phyloP scores from a whole-genome alignment of 2,329 filamentous ascomycete genomes.

The Malbranchea zuffiana region DNA sequence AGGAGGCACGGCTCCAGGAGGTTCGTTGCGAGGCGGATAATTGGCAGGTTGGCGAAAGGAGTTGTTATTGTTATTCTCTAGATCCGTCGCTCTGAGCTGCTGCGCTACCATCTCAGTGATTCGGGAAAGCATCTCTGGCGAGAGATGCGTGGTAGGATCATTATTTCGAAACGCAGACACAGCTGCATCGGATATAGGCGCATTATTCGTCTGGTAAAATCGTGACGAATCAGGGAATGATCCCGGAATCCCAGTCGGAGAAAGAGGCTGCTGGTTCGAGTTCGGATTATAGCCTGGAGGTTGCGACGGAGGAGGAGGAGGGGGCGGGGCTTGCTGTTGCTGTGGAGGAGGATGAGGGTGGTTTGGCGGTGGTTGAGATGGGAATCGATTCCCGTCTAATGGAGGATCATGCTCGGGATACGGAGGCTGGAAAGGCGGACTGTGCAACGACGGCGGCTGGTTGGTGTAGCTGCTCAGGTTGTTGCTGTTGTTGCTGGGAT shows the following conservation, averaged over 20 bases:
- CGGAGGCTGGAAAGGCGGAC: slow-evolving; percentile 19
- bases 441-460: slow-evolving; percentile 20
- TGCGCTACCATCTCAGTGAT: slow-evolving; percentile 24
- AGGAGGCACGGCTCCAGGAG: slow-evolving; percentile 26
- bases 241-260: neutral
- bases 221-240: slow-evolving; percentile 5
- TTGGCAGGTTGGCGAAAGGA: slow-evolving; percentile 26
- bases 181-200: neutral
- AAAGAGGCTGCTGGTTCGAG: slow-evolving; percentile 3
- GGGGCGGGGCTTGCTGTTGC: slow-evolving; percentile 1
- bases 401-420: slow-evolving; percentile 6
- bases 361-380: slow-evolving; percentile 4
- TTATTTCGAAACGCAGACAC: slow-evolving; percentile 4
- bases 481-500: too few species aligned
- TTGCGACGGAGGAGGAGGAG: slow-evolving; percentile 2
- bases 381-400: slow-evolving; percentile 5
- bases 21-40: slow-evolving; percentile 30
- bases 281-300: neutral
- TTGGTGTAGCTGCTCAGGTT: slow-evolving; percentile 12
- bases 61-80: slow-evolving; percentile 25
- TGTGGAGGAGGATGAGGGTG: neutral
- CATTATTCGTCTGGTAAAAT: slow-evolving; percentile 7
- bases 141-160: slow-evolving; percentile 3
- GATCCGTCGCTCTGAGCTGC: slow-evolving; percentile 42
- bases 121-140: slow-evolving; percentile 32